These are phyloP conservation scores for Phytophthora kernoviae DNA, from an alignment of 352 stramenopile genomes.

Conservation along the genomic window DNA sequence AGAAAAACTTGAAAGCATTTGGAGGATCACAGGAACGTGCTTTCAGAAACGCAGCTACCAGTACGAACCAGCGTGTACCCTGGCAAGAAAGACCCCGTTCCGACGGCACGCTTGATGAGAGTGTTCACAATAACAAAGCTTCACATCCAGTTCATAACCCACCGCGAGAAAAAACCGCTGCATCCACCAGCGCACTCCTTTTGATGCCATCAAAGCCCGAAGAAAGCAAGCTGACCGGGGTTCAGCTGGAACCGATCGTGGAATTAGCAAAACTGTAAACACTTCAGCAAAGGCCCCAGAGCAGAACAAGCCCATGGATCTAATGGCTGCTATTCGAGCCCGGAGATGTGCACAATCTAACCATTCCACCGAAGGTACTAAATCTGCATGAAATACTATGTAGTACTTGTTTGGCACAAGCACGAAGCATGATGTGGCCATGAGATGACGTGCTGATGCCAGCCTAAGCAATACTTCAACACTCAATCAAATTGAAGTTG, in stretches of 20 bases:
- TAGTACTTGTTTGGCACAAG: conserved; percentile 8
- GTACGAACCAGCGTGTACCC: conserved; percentile 23
- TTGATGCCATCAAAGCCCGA: conserved; percentile 51
- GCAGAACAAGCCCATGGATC: conserved; percentile 33
- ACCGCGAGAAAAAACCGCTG: background rate
- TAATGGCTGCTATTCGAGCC: conserved; percentile 73
- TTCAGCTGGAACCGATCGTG: conserved; percentile 3
- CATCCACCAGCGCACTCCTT: conserved; percentile 44
- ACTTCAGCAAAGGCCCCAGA: background rate
- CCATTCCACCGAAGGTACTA: conserved; percentile 4
- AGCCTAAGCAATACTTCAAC: conserved; percentile 15
- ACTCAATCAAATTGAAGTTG: conserved; percentile 12
- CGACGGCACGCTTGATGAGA: background rate
- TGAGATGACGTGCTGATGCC: background rate
- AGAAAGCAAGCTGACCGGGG: conserved; percentile 32
- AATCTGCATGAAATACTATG: conserved; percentile 4
- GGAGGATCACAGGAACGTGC: background rate
- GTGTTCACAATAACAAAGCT: background rate
- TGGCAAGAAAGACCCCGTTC: conserved; percentile 32
- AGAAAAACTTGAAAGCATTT: conserved; percentile 38
- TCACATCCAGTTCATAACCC: background rate
- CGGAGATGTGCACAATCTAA: conserved; percentile 31
- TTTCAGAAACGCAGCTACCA: background rate
- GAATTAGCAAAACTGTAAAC: background rate
- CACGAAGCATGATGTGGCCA: too few relatives aligned